phyloP scores from a whole-genome alignment of 148 eudicot species.

The Amaranthus palmeri region DNA sequence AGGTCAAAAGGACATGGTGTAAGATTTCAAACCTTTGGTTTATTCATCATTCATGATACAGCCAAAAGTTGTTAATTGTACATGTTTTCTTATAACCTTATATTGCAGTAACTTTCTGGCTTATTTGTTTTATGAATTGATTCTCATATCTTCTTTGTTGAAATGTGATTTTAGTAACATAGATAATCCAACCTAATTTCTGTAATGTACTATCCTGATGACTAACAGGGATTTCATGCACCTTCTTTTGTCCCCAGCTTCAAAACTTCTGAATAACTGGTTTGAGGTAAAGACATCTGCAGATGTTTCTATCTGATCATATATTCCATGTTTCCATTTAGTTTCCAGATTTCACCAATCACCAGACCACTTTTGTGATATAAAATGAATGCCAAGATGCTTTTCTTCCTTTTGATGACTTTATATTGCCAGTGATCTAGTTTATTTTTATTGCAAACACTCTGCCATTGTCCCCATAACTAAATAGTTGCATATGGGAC shows the following conservation, averaged over 20 bases:
- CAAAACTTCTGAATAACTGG: slow-evolving; percentile 95
- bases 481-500: neutral
- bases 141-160: neutral
- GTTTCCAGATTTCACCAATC: neutral
- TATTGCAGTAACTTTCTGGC: too few relatives aligned
- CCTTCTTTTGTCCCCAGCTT: slow-evolving; percentile 87
- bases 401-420: neutral
- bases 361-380: neutral
- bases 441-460: neutral
- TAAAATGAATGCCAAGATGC: neutral
- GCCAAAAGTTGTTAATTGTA: too few relatives aligned
- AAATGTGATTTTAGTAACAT: neutral
- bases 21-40: slow-evolving; percentile 27
- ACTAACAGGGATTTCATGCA: slow-evolving; percentile 80
- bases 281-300: slow-evolving; percentile 64
- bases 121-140: neutral
- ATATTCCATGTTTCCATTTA: neutral
- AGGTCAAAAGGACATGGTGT: slow-evolving; percentile 93
- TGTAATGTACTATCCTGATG: slow-evolving; percentile 13
- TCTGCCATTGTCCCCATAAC: neutral
- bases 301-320: neutral
- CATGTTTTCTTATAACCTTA: too few relatives aligned
- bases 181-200: neutral
- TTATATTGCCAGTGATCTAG: neutral
- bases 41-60: too few relatives aligned